Percentiles rank a stretch among this genome's conserved stretches.
phyloP scores from a whole-genome alignment of 2,329 filamentous ascomycete genomes.

The Penicillium frequentans region DNA sequence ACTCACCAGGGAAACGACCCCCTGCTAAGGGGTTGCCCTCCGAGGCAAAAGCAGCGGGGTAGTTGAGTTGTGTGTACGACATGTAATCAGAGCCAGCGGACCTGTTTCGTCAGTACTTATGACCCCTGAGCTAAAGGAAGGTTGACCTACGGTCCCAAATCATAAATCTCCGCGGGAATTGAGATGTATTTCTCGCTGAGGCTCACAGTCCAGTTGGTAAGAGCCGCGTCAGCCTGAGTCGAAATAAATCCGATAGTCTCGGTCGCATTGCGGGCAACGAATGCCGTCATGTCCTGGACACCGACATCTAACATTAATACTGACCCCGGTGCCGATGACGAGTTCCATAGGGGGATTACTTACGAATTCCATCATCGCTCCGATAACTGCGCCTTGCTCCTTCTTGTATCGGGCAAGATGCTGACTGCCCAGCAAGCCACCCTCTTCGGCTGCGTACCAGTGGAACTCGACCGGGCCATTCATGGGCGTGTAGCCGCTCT shows the following conservation, averaged over 20 bases:
- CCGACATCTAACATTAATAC: not conserved
- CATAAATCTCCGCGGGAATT: conserved; percentile 8
- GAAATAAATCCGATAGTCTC: conserved; percentile 11
- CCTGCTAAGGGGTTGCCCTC: conserved; percentile 10
- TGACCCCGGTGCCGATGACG: not conserved
- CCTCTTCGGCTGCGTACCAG: conserved; percentile 13
- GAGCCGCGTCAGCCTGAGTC: conserved; percentile 5
- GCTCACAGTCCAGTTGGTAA: conserved; percentile 9
- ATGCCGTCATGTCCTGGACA: conserved; percentile 11
- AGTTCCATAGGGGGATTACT: not conserved
- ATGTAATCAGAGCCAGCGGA: conserved; percentile 11
- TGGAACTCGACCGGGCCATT: conserved; percentile 13
- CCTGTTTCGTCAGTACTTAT: not conserved
- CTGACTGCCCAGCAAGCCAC: conserved; percentile 9
- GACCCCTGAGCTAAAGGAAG: not conserved
- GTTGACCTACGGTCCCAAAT: conserved; percentile 7
- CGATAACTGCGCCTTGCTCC: conserved; percentile 6
- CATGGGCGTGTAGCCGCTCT: conserved; percentile 5
- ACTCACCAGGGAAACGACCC: conserved; percentile 4
- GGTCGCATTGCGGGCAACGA: conserved; percentile 8
- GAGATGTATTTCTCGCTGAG: conserved; percentile 10
- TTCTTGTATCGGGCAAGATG: conserved; percentile 11
- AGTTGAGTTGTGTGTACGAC: conserved; percentile 11
- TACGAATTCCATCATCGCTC: conserved; percentile 15
- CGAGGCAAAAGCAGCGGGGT: conserved; percentile 11